Base-by-base conservation (phyloP, 306 rosid species). In the Rosa multiflora region DNA sequence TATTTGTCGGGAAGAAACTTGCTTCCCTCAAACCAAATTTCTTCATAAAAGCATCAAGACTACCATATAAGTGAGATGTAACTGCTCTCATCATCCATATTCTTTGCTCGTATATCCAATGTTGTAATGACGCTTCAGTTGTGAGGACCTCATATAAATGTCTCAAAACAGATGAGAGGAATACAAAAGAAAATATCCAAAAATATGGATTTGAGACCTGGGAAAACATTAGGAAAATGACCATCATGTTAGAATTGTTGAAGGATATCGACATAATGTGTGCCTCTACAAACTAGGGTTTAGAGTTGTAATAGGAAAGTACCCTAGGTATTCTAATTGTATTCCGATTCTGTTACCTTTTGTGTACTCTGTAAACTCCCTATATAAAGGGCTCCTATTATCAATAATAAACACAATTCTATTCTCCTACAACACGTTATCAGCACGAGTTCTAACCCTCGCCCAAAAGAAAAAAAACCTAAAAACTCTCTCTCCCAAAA, bases 61-160 rank as follows among this genome's bases (percentile, higher is more conserved):
- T 76, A 71, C 97, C 94, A 80, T 84, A 87, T 9, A 84, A 77
- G 52, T 84, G 53, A 23, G 86, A 75, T 26, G 91, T 88, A 15
- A 84, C 62, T 66, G 88, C 79, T 64, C 56, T 82, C 5, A 89
- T 89, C 92, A 91, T 88, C 97, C 94, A 91, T 8, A 85, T 73
- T 66, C 94, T 82, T 10, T 88, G 91, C 70, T 91, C 97, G 56
- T 79, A 77, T 55, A 83, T 66, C 85, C 88, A 83, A 15, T 82
- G 75, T 13, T 37, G 81, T 29, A 83, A 13, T 44, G 97, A 78
- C 52, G 83, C 86, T 61, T 91, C 90, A 1, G 86, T 83, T 70
- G 71, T 18, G 61, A 91, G 73, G 52, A 89, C 88, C 82, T 91
- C 94, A 1, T 56, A 44, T 61, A 84, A 78, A 75, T 87, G 86